These are phyloP conservation scores for Wickerhamomyces queroliae DNA, from an alignment of 805 yeast genomes.

Conservation along the genomic window DNA sequence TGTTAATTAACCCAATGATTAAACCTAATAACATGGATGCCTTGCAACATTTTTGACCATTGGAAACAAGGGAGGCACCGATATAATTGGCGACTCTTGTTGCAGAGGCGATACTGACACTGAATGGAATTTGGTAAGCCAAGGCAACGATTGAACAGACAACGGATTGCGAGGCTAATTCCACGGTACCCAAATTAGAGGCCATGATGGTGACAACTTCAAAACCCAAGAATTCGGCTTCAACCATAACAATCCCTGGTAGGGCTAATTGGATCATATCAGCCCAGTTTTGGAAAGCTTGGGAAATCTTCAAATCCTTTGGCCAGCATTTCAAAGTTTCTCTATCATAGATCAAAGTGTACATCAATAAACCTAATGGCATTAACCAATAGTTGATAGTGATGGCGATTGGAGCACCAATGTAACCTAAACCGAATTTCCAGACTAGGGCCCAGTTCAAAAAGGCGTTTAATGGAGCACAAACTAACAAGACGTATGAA, in stretches of 20 bases:
- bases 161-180: constrained; percentile 71
- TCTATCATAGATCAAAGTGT: constrained; percentile 43
- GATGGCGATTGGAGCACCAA: constrained; percentile 80
- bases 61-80: constrained; percentile 47
- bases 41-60: constrained; percentile 39
- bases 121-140: constrained; percentile 67
- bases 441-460: constrained; percentile 72
- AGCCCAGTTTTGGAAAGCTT: constrained; percentile 46
- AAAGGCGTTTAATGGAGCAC: constrained; percentile 67
- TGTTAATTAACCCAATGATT: constrained; percentile 43
- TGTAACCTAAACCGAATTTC: constrained; percentile 71
- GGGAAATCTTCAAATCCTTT: constrained; percentile 25
- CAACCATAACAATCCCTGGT: constrained; percentile 71
- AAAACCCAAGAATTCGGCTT: constrained; percentile 71
- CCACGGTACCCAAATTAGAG: constrained; percentile 61
- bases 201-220: constrained; percentile 67
- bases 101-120: constrained; percentile 62
- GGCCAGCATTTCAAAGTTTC: constrained; percentile 59
- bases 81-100: constrained; percentile 70
- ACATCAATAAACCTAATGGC: constrained; percentile 24
- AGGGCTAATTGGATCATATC: constrained; percentile 51
- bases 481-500: constrained; percentile 55
- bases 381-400: constrained; percentile 69
- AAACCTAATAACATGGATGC: constrained; percentile 39
- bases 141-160: constrained; percentile 60